Percentiles rank a stretch among this genome's conserved stretches.
phyloP scores from a whole-genome alignment of 257 asterid species.

The Plantago major region DNA sequence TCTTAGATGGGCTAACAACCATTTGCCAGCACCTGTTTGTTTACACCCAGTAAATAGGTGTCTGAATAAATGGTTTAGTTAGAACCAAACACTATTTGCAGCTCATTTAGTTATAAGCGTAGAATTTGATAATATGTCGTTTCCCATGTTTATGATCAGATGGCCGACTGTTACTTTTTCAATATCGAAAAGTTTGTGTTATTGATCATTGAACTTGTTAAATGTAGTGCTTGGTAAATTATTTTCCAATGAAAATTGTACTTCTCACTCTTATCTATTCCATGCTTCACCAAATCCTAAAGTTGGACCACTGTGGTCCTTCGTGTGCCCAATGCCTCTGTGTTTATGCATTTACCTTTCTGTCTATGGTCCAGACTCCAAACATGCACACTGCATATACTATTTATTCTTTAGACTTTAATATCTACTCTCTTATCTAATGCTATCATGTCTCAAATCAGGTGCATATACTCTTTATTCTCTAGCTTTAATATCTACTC shows the following conservation, averaged over 20 bases:
- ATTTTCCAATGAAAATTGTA: background rate
- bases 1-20: constrained; percentile 41
- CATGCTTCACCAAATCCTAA: constrained; percentile 4
- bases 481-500: constrained; percentile 17
- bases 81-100: no score
- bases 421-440: constrained; percentile 15
- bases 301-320: constrained; percentile 10
- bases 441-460: constrained; percentile 18
- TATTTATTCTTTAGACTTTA: constrained; percentile 11
- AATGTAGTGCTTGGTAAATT: constrained; percentile 8
- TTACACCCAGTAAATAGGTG: background rate
- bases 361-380: background rate
- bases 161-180: background rate
- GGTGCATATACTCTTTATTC: constrained; percentile 3
- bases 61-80: background rate
- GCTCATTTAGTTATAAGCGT: constrained; percentile 7
- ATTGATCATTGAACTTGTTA: background rate
- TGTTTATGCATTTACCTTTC: background rate
- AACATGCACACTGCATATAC: no score
- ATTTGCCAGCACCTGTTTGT: background rate
- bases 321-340: constrained; percentile 6
- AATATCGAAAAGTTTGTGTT: background rate
- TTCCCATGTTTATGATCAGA: background rate
- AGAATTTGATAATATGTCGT: background rate
- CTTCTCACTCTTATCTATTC: constrained; percentile 3